Evolutionary conservation across 1,284 basidiomycete species (phyloP).

Genomic region (Rhizopogon parksii): DNA sequence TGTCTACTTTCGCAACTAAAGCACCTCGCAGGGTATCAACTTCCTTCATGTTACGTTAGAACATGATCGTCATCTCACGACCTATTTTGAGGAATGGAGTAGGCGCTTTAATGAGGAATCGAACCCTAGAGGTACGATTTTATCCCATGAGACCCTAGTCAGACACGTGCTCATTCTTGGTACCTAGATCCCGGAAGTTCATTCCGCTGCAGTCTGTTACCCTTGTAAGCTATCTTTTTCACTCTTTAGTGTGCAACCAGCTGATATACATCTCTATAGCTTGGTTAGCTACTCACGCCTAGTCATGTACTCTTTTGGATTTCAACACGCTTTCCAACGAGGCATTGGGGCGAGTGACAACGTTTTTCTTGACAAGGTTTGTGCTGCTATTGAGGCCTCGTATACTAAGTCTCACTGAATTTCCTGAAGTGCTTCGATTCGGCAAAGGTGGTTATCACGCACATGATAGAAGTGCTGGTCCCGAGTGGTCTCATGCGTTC

Average conservation of each 20-base stretch:
- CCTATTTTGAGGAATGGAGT: slow-evolving; percentile 61
- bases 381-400: slow-evolving; percentile 1
- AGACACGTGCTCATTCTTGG: not conserved
- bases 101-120: slow-evolving; percentile 50
- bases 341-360: slow-evolving; percentile 58
- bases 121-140: slow-evolving; percentile 40
- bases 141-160: not conserved
- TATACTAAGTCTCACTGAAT: slow-evolving; percentile 7
- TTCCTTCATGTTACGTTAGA: slow-evolving; percentile 56
- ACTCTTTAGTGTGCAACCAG: not conserved
- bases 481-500: slow-evolving; percentile 76
- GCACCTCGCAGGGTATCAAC: slow-evolving; percentile 45
- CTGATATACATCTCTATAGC: slow-evolving; percentile 34
- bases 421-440: slow-evolving; percentile 56
- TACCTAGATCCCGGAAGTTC: slow-evolving; percentile 47
- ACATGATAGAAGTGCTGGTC: slow-evolving; percentile 58
- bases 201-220: slow-evolving; percentile 64
- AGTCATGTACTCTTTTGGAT: slow-evolving; percentile 81
- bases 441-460: slow-evolving; percentile 60
- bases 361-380: slow-evolving; percentile 64
- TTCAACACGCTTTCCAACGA: slow-evolving; percentile 71
- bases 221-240: slow-evolving; percentile 50
- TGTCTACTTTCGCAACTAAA: not conserved
- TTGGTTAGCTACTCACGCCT: slow-evolving; percentile 71
- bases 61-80: slow-evolving; percentile 52